These are phyloP conservation scores for Phellopilus nigrolimitatus DNA, from an alignment of 1,284 basidiomycete species.

Conservation along the genomic window DNA sequence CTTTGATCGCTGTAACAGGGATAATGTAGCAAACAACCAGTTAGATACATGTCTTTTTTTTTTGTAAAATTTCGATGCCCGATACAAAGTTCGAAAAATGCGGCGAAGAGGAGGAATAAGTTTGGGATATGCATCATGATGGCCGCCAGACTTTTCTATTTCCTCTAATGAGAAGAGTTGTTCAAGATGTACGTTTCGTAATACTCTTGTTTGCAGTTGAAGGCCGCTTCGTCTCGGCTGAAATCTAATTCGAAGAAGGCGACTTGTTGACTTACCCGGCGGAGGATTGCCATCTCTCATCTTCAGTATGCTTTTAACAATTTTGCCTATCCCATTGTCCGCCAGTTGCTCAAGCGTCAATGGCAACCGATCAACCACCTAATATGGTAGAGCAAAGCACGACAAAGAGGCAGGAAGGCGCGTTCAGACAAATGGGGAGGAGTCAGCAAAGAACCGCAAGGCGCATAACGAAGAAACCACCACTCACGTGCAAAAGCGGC, in stretches of 20 bases:
- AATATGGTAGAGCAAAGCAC: slow-evolving; percentile 27
- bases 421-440: too few species aligned
- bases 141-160: too few species aligned
- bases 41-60: slow-evolving; percentile 68
- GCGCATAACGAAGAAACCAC: neutral
- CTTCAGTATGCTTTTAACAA: slow-evolving; percentile 54
- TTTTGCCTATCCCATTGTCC: slow-evolving; percentile 69
- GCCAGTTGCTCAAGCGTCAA: slow-evolving; percentile 63
- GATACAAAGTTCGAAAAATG: slow-evolving; percentile 1
- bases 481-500: slow-evolving; percentile 74
- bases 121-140: slow-evolving; percentile 4
- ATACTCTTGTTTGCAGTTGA: neutral
- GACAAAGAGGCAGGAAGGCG: too few species aligned
- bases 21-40: slow-evolving; percentile 37
- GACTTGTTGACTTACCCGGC: slow-evolving; percentile 9
- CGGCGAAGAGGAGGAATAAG: slow-evolving; percentile 4
- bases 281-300: neutral
- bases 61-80: slow-evolving; percentile 25
- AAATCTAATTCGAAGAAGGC: neutral
- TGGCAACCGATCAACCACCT: slow-evolving; percentile 80
- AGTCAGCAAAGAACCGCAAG: too few species aligned
- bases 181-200: neutral
- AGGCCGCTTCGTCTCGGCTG: too few species aligned
- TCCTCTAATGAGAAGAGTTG: too few species aligned
- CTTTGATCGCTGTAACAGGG: slow-evolving; percentile 65